These are phyloP conservation scores for Diaporthe citri DNA, from an alignment of 2,329 filamentous ascomycete species.

Conservation along the genomic window DNA sequence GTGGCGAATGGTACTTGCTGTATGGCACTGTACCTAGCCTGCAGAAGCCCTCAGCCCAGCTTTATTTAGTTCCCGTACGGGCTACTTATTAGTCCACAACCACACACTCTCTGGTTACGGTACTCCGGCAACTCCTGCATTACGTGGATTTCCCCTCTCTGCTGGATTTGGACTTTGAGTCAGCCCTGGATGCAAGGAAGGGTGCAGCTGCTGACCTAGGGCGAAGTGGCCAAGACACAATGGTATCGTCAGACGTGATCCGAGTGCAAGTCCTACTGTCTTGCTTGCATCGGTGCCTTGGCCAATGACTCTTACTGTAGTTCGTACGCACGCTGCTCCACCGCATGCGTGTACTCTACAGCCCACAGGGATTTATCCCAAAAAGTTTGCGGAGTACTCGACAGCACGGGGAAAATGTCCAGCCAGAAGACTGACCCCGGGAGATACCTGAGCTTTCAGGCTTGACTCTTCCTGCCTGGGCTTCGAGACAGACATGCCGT, in stretches of 20 bases:
- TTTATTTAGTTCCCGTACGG: background rate
- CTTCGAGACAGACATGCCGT: background rate
- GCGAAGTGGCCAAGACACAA: background rate
- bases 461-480: background rate
- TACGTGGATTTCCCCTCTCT: background rate
- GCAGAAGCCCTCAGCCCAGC: background rate
- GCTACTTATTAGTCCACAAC: background rate
- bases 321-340: background rate
- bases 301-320: background rate
- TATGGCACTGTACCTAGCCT: background rate
- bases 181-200: background rate
- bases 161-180: background rate
- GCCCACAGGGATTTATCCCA: background rate
- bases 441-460: background rate
- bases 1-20: background rate
- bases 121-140: background rate
- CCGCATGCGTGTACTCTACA: background rate
- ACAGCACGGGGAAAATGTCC: too few species aligned
- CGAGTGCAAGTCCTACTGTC: background rate
- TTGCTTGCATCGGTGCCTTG: background rate
- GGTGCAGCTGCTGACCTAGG: background rate
- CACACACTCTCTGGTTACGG: background rate
- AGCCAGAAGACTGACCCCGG: too few species aligned
- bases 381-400: background rate
- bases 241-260: background rate